Evolutionary conservation across 1,139 yeast species (phyloP), one percentile per base, ranked within the genome.

Genomic region (Yamadazyma spencermartinsiae): DNA sequence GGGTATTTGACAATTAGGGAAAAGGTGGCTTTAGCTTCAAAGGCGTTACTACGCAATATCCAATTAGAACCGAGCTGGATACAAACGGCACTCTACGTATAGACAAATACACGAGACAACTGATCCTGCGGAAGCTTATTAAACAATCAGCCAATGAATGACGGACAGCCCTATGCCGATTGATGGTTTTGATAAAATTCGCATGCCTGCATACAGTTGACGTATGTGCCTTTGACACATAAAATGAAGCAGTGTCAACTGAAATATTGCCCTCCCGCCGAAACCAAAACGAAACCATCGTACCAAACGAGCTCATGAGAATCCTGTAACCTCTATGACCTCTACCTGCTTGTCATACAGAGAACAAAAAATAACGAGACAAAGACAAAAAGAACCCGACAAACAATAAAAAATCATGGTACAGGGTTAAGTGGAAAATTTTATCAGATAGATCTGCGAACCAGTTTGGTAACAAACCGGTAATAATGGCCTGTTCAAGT

Each of bases 171-270:
- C 24, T 4, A 17, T 25, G 31, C 25, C 34, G 33, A 26, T 26
- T 33, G 36, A 33, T 33, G 36, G 34, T 33, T 37, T 33, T 29
- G 39, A 33, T 37, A 37, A 33, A 29, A 13, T 23, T 31, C 20
- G 4, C 20, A 10, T 7, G 8, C 31, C 31, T 28, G 31, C 20
- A 28, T 16, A 28, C n/a, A 13, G 7, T 26, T 26, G 14, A 13
- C 26, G 26, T 24, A 6, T 24, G 10, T 24, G 16, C n/a, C 16
- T 14, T 14, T 28, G 31, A 14, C 31, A 14, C 20, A 23, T 23
- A n/a, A n/a, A n/a, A n/a, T n/a, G n/a, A n/a, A n/a, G n/a, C n/a
- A n/a, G n/a, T n/a, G n/a, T n/a, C n/a, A n/a, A n/a, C n/a, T n/a
- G n/a, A n/a, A n/a, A n/a, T n/a, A n/a, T n/a, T n/a, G n/a, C n/a